Conservation (phyloP, 2,329 filamentous ascomycete genomes). For the Knufia fluminis region DNA sequence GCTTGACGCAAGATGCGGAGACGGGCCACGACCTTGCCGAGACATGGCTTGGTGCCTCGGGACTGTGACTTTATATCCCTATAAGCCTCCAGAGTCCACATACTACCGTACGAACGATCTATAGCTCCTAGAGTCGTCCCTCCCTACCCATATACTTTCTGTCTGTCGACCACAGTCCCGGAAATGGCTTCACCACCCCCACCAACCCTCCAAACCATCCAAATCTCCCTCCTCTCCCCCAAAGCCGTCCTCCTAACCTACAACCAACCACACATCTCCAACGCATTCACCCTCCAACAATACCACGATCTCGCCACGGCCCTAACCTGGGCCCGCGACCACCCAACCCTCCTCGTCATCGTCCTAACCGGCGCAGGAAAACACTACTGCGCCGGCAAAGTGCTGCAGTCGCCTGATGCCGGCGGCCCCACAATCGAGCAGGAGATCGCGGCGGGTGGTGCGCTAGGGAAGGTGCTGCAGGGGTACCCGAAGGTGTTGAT, state of each 20-base stretch:
- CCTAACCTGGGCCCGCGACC: neutral
- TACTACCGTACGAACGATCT: neutral
- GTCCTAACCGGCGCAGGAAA: constrained; percentile 2
- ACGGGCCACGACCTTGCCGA: neutral
- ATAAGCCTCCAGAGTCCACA: neutral
- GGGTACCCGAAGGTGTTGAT: neutral
- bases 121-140: neutral
- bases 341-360: neutral
- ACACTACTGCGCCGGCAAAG: constrained; percentile 3
- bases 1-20: neutral
- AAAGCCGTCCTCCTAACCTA: neutral
- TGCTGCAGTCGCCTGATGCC: neutral
- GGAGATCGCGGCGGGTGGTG: neutral
- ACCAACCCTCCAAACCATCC: constrained; percentile 2
- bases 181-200: neutral
- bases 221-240: neutral
- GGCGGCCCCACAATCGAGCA: constrained; percentile 4
- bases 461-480: neutral
- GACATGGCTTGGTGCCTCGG: neutral
- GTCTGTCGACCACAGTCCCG: neutral
- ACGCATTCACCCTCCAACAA: constrained; percentile 3
- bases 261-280: constrained; percentile 3
- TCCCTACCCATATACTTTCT: neutral
- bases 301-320: neutral
- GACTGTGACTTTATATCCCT: neutral